These are phyloP conservation scores for Firmiana major DNA, from an alignment of 345 rosid genomes.

Conservation along the genomic window DNA sequence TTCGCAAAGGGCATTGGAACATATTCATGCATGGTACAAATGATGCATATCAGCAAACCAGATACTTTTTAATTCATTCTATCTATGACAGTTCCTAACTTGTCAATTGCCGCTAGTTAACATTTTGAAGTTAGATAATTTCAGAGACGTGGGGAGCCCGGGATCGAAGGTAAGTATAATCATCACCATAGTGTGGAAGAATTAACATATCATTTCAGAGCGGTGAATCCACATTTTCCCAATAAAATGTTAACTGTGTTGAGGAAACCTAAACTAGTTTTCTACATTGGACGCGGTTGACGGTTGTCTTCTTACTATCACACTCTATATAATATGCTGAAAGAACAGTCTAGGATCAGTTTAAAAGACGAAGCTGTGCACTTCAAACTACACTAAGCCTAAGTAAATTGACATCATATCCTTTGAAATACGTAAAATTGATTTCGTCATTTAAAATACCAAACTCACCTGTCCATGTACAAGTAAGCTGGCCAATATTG, in stretches of 20 bases:
- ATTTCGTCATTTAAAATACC: not conserved
- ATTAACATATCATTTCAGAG: not conserved
- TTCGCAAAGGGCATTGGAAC: conserved; percentile 12
- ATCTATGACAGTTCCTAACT: not conserved
- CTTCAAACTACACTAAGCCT: not conserved
- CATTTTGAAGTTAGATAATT: not conserved
- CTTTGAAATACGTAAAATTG: not conserved
- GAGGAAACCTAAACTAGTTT: conserved; percentile 1
- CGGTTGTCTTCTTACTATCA: not conserved
- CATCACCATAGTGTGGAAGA: not conserved
- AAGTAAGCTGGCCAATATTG: not conserved
- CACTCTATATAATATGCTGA: not conserved
- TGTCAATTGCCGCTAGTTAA: not conserved
- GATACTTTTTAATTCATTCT: not conserved
- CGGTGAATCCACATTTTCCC: not conserved
- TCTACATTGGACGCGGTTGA: conserved; percentile 10
- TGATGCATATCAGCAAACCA: not conserved
- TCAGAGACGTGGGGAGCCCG: not conserved
- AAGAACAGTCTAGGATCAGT: not conserved
- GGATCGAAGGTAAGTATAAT: conserved; percentile 3
- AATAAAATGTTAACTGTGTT: not conserved
- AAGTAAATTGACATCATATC: too few species aligned
- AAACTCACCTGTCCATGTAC: not conserved
- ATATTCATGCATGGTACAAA: conserved; percentile 12
- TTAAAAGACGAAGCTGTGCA: not conserved